Evolutionary conservation across 495 filamentous ascomycete species (phyloP), one percentile per base, ranked within the genome.

Genomic region (Delitschia confertaspora): DNA sequence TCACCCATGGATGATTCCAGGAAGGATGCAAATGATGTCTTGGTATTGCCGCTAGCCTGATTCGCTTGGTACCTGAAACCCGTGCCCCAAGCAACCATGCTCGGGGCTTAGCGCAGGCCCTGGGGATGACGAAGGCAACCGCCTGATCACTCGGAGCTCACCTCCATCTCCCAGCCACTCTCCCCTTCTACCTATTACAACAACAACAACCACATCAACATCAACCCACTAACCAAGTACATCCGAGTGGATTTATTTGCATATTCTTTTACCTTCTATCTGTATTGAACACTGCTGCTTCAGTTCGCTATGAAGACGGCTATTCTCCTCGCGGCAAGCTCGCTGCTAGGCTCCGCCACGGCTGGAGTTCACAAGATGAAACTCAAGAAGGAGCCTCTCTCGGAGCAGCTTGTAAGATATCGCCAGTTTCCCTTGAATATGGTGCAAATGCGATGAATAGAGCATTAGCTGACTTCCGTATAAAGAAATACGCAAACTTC

Each of bases 341-440:
- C 77, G 77, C 77, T 94, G 78, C 71, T 93, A 61, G 79, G 84
- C 69, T 78, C 80, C 65, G 80, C 82, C 55, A 73, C 82, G 60
- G 88, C 83, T 47, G 85, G 78, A 59, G 72, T 91, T 30, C 86
- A 95, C 73, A 89, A 84, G 74, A 75, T 94, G 72, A 93, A 93
- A 73, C 79, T 99, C 56, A 82, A 93, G 75, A 99, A 99, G 79
- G 69, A 96, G 40, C 85, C 93, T 47, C 72, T 96, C 27, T 72
- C 81, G 17, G 85, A 96, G 64, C 89, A 95, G 68, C 76, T 99
- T 57, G 88, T 93, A 72, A 57, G 83, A 73, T 21, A 39, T 47
- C 38, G 24, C 16, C 30, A 39, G 4, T 13, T 39, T 17, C 14
- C n/a, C n/a, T n/a, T n/a, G n/a, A n/a, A n/a, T n/a, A n/a, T n/a